Percentiles rank a stretch among this genome's conserved stretches.
phyloP scores from a whole-genome alignment of 2,329 filamentous ascomycete genomes.

The Colletotrichum liriopes region DNA sequence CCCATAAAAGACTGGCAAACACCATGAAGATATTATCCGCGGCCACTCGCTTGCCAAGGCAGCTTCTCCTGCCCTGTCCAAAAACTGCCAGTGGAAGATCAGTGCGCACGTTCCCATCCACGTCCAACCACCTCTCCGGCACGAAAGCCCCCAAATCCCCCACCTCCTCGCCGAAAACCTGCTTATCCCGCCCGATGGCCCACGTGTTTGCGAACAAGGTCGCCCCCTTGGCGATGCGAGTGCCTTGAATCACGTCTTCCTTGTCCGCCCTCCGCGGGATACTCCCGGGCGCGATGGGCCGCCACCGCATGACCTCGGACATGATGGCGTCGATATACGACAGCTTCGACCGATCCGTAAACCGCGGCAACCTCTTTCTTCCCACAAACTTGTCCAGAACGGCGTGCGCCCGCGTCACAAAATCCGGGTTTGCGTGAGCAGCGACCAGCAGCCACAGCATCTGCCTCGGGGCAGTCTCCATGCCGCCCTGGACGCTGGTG shows the following conservation, averaged over 20 bases:
- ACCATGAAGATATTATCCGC: constrained; percentile 61
- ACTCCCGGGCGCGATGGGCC: constrained; percentile 55
- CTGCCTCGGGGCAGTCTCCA: constrained; percentile 51
- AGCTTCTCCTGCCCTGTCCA: constrained; percentile 64
- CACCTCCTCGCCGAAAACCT: constrained; percentile 56
- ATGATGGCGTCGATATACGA: constrained; percentile 60
- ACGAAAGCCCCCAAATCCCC: constrained; percentile 48
- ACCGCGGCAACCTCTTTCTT: constrained; percentile 54
- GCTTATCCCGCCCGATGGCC: constrained; percentile 54
- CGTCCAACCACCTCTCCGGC: constrained; percentile 51
- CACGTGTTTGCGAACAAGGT: constrained; percentile 61
- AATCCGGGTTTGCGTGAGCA: constrained; percentile 49
- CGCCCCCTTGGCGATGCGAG: constrained; percentile 60
- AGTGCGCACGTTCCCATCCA: constrained; percentile 44
- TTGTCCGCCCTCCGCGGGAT: constrained; percentile 57
- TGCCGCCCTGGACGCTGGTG: constrained; percentile 50
- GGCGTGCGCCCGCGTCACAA: constrained; percentile 52
- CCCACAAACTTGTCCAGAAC: constrained; percentile 61
- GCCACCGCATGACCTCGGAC: constrained; percentile 63
- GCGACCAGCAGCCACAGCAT: constrained; percentile 53
- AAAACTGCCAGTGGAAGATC: constrained; percentile 57
- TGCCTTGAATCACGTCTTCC: constrained; percentile 55
- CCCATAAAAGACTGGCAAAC: constrained; percentile 65
- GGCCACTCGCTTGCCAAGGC: constrained; percentile 62
- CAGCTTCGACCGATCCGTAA: constrained; percentile 56